Evolutionary conservation across 129 eudicot genomes (phyloP).

Genomic region (Ambrosia trifida): DNA sequence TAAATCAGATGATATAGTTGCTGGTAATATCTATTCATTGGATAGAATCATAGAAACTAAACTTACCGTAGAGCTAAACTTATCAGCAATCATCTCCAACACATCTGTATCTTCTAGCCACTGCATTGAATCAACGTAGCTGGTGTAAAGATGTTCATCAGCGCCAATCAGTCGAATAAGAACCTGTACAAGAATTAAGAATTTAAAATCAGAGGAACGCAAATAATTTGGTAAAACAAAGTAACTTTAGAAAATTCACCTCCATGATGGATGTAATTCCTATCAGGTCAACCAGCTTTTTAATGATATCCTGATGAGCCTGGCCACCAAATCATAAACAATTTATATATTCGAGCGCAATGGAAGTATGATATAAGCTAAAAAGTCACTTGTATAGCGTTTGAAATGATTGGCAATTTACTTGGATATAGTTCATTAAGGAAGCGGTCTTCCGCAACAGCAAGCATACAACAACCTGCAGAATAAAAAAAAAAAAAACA

Average conservation of each 20-base stretch:
- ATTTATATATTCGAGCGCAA: background rate
- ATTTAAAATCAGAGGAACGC: slow-evolving; percentile 22
- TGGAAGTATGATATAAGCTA: background rate
- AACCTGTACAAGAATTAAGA: slow-evolving; percentile 54
- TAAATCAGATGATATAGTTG: background rate
- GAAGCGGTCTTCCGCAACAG: slow-evolving; percentile 86
- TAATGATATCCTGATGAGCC: slow-evolving; percentile 84
- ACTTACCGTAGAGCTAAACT: slow-evolving; percentile 89
- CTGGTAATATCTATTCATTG: background rate
- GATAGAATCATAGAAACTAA: slow-evolving; percentile 20
- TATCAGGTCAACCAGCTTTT: slow-evolving; percentile 82
- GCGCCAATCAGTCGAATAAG: slow-evolving; percentile 93
- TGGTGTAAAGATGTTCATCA: slow-evolving; percentile 86
- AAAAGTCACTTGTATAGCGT: background rate
- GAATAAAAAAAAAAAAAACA: slow-evolving; percentile 25
- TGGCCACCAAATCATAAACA: slow-evolving; percentile 29
- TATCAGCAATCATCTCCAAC: slow-evolving; percentile 88
- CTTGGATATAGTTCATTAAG: slow-evolving; percentile 80
- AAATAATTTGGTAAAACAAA: slow-evolving; percentile 6
- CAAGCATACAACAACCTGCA: slow-evolving; percentile 83
- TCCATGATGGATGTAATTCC: slow-evolving; percentile 98
- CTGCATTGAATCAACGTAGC: slow-evolving; percentile 62
- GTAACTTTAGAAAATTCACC: slow-evolving; percentile 44
- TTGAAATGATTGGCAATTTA: slow-evolving; percentile 36
- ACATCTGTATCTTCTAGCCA: slow-evolving; percentile 93